These are phyloP conservation scores for Aureococcus anophagefferens DNA, from an alignment of 108 stramenopile species.

Conservation along the genomic window DNA sequence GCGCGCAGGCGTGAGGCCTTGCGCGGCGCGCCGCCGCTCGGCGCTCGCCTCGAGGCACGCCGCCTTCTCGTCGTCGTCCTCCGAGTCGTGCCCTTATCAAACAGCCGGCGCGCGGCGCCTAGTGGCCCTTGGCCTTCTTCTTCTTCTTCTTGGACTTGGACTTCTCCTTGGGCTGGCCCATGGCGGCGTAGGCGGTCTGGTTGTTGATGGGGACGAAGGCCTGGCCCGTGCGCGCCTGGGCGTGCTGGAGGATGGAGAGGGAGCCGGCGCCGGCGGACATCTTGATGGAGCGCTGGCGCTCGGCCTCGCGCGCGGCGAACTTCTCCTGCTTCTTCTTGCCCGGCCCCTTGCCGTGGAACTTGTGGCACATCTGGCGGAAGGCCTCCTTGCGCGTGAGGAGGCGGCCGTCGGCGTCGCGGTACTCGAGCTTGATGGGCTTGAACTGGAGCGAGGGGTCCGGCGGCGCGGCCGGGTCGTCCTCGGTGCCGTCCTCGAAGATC, in stretches of 20 bases:
- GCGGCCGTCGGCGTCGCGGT: slow-evolving; percentile 84
- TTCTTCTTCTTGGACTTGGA: not conserved
- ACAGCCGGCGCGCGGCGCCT: too few relatives aligned
- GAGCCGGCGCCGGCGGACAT: slow-evolving; percentile 1
- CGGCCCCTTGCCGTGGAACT: slow-evolving; percentile 91
- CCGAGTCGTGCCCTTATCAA: too few relatives aligned
- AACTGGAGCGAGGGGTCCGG: slow-evolving; percentile 67
- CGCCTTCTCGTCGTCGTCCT: too few relatives aligned
- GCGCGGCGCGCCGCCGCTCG: too few relatives aligned
- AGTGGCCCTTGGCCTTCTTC: too few relatives aligned
- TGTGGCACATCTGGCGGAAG: slow-evolving; percentile 86
- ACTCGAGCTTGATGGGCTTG: slow-evolving; percentile 83
- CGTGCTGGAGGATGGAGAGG: slow-evolving; percentile 1
- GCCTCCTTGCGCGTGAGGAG: slow-evolving; percentile 87
- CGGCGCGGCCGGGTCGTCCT: slow-evolving; percentile 25
- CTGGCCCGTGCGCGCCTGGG: slow-evolving; percentile 6
- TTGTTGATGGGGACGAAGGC: slow-evolving; percentile 2
- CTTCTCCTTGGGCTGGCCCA: not conserved
- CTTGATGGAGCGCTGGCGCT: slow-evolving; percentile 18
- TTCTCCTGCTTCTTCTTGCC: slow-evolving; percentile 90
- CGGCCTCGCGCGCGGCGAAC: slow-evolving; percentile 20
- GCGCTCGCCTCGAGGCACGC: too few relatives aligned
- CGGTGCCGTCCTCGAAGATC: slow-evolving; percentile 60
- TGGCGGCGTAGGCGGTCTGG: not conserved
- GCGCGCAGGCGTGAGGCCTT: too few relatives aligned